Evolutionary conservation across 2,329 filamentous ascomycete species (phyloP).

Genomic region (Davidsoniella eucalypti): DNA sequence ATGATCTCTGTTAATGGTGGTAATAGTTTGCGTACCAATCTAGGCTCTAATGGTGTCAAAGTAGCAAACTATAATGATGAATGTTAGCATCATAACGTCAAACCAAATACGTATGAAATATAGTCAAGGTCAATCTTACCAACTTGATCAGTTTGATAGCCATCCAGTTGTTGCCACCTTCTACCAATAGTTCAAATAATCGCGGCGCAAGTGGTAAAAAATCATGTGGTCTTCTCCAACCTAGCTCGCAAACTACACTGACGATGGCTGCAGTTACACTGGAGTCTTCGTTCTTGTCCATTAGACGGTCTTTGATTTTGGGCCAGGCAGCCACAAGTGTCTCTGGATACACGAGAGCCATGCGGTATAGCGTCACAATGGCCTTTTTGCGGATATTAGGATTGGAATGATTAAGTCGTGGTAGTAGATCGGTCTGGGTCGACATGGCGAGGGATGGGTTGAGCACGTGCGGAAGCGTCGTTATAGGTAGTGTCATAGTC

Average conservation of each 20-base stretch:
- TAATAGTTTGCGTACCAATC: slow-evolving; percentile 77
- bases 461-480: slow-evolving; percentile 85
- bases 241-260: slow-evolving; percentile 91
- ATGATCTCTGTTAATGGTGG: slow-evolving; percentile 87
- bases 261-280: slow-evolving; percentile 92
- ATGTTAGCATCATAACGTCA: too few species aligned
- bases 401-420: slow-evolving; percentile 72
- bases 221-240: slow-evolving; percentile 84
- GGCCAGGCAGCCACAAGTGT: slow-evolving; percentile 87
- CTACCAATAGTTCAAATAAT: slow-evolving; percentile 80
- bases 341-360: slow-evolving; percentile 93
- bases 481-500: slow-evolving; percentile 71
- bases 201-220: slow-evolving; percentile 84
- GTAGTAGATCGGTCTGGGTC: slow-evolving; percentile 69
- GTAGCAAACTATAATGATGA: slow-evolving; percentile 58
- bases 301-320: slow-evolving; percentile 85
- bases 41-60: slow-evolving; percentile 78
- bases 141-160: slow-evolving; percentile 98
- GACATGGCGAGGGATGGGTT: slow-evolving; percentile 85
- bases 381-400: slow-evolving; percentile 86
- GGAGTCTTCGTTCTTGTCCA: slow-evolving; percentile 77
- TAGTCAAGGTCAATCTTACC: slow-evolving; percentile 30
- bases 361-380: slow-evolving; percentile 79
- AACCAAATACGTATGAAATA: neutral
- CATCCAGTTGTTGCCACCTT: slow-evolving; percentile 98